These are phyloP conservation scores for Baorangia bicolor DNA, from an alignment of 768 basidiomycete genomes.

Conservation along the genomic window DNA sequence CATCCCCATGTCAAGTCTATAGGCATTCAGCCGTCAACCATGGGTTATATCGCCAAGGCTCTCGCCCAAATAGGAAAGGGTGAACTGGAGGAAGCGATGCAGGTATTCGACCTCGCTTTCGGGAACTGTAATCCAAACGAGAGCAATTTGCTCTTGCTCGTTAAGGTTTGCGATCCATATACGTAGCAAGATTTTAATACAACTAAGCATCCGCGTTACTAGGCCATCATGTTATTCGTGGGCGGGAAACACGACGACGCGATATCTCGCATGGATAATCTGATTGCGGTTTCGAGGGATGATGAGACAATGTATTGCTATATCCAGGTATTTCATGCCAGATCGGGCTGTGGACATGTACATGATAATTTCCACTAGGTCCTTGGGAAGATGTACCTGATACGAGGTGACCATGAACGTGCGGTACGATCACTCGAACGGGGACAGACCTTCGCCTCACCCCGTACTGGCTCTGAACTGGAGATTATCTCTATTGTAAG, in stretches of 20 bases:
- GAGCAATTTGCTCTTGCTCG: conserved; percentile 1
- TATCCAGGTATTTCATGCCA: conserved; percentile 2
- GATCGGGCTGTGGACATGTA: neutral
- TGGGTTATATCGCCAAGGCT: conserved; percentile 6
- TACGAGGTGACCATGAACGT: neutral
- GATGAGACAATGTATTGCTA: neutral
- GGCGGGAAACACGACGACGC: neutral
- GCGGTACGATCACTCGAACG: neutral
- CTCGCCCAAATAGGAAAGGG: conserved; percentile 1
- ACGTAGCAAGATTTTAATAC: neutral
- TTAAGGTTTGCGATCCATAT: neutral
- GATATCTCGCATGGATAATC: neutral
- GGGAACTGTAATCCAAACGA: neutral
- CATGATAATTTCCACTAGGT: neutral
- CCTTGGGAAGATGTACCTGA: neutral
- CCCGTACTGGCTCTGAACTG: neutral
- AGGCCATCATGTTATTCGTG: neutral
- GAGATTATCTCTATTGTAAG: neutral
- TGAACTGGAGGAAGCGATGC: neutral
- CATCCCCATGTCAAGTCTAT: neutral
- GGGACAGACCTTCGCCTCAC: neutral
- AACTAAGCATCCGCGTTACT: neutral
- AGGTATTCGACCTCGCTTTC: conserved; percentile 2
- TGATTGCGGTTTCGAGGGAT: neutral
- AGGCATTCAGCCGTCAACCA: neutral